These are phyloP conservation scores for Dionaea muscipula DNA, from an alignment of 179 eudicot species.

Conservation along the genomic window DNA sequence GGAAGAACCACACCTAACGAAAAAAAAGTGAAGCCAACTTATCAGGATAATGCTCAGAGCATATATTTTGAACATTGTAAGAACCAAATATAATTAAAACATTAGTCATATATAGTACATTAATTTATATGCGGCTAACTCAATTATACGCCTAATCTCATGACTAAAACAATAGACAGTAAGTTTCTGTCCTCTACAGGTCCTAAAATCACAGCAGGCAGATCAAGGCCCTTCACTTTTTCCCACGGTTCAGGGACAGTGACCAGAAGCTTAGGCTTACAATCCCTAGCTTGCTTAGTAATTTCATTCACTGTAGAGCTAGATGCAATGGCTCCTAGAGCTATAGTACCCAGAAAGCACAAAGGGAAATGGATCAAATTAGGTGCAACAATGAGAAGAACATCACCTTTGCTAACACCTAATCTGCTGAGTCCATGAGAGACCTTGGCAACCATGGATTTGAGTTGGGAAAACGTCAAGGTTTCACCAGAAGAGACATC, in stretches of 20 bases:
- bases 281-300: slow-evolving; percentile 47
- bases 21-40: too few species aligned
- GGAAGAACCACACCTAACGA: too few species aligned
- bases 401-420: slow-evolving; percentile 46
- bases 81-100: too few species aligned
- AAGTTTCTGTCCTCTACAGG: slow-evolving; percentile 1
- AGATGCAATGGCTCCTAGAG: slow-evolving; percentile 61
- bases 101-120: too few species aligned
- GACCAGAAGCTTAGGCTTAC: slow-evolving; percentile 36
- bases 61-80: too few species aligned
- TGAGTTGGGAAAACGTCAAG: slow-evolving; percentile 36
- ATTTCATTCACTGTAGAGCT: slow-evolving; percentile 43
- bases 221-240: slow-evolving; percentile 30
- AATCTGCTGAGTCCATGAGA: slow-evolving; percentile 29
- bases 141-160: too few species aligned
- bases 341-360: slow-evolving; percentile 39
- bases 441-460: slow-evolving; percentile 38
- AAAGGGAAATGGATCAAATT: slow-evolving; percentile 54
- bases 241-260: slow-evolving; percentile 33
- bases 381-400: slow-evolving; percentile 60
- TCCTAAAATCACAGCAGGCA: slow-evolving; percentile 31
- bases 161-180: too few species aligned
- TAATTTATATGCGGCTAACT: too few species aligned
- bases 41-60: too few species aligned
- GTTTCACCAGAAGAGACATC: slow-evolving; percentile 43